Conservation (phyloP, 108 stramenopile genomes). For the Stephanodiscus triporus region DNA sequence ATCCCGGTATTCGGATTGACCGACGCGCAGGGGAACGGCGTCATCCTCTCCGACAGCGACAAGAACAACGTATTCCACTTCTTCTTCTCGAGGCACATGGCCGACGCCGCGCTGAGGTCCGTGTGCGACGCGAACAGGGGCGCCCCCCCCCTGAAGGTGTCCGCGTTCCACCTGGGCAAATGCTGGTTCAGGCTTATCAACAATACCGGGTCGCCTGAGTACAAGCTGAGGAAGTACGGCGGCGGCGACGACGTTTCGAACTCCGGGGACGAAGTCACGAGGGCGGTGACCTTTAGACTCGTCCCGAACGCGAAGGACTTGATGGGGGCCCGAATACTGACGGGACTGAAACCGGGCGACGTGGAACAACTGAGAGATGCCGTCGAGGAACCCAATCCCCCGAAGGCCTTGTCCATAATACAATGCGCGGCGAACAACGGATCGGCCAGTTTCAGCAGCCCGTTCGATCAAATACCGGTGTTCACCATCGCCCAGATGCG, state of each 20-base stretch:
- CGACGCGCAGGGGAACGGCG: conserved; percentile 49
- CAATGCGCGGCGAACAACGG: conserved; percentile 40
- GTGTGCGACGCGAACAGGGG: conserved; percentile 38
- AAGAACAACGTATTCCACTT: conserved; percentile 47
- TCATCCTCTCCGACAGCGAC: conserved; percentile 35
- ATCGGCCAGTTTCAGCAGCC: conserved; percentile 29
- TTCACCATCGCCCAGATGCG: conserved; percentile 55
- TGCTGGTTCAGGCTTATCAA: conserved; percentile 48
- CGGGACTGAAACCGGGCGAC: conserved; percentile 44
- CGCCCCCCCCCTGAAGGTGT: conserved; percentile 40
- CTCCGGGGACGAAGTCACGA: conserved; percentile 11
- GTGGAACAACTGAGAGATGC: conserved; percentile 40
- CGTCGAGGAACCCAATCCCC: conserved; percentile 31
- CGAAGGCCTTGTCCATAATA: conserved; percentile 43
- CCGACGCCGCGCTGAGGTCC: conserved; percentile 29
- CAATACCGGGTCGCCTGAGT: conserved; percentile 18
- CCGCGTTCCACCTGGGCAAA: conserved; percentile 51
- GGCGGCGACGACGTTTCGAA: not conserved
- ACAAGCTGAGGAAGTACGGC: conserved; percentile 35
- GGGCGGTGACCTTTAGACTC: conserved; percentile 41
- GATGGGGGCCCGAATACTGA: conserved; percentile 50
- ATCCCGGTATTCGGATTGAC: conserved; percentile 52
- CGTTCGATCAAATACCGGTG: conserved; percentile 46
- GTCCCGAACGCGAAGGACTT: conserved; percentile 55
- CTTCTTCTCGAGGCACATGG: conserved; percentile 53